Conservation (phyloP, 2,329 filamentous ascomycete genomes). For the Neofusicoccum umdonicola region DNA sequence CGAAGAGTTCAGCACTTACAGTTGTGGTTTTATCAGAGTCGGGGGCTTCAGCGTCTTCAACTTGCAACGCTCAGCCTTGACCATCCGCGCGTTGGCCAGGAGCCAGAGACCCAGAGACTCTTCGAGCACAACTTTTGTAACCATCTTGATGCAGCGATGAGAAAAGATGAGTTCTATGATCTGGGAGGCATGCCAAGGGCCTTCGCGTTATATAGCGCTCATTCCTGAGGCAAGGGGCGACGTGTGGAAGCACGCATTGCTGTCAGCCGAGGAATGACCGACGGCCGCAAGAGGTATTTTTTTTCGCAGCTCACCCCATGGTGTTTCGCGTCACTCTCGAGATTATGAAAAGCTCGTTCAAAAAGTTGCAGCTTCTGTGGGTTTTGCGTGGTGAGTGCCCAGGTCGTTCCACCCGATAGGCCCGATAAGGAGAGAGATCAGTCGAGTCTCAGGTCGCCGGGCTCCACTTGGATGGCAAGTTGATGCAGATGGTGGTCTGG, state of each 20-base stretch:
- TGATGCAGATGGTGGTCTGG: neutral
- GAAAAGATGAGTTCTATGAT: neutral
- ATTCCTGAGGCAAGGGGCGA: neutral
- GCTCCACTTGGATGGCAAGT: neutral
- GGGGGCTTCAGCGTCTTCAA: neutral
- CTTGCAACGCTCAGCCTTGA: slow-evolving; percentile 9
- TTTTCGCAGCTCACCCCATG: neutral
- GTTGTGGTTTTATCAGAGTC: neutral
- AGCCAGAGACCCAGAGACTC: neutral
- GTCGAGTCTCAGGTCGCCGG: slow-evolving; percentile 1
- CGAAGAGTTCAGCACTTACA: neutral
- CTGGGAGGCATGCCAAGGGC: too few species aligned
- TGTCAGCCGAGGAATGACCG: neutral
- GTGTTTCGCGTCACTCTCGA: neutral
- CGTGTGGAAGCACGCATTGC: neutral
- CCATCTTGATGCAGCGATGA: neutral
- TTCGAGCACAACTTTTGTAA: neutral
- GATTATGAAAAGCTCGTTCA: neutral
- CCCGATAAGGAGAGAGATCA: slow-evolving; percentile 9
- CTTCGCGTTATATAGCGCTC: neutral
- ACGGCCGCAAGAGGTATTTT: slow-evolving; percentile 1
- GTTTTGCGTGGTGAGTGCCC: neutral
- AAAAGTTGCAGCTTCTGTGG: slow-evolving; percentile 6
- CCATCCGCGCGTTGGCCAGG: neutral
- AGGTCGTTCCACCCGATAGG: neutral